Base-by-base conservation (phyloP, 2,329 filamentous ascomycete species). In the Colletotrichum agaves region DNA sequence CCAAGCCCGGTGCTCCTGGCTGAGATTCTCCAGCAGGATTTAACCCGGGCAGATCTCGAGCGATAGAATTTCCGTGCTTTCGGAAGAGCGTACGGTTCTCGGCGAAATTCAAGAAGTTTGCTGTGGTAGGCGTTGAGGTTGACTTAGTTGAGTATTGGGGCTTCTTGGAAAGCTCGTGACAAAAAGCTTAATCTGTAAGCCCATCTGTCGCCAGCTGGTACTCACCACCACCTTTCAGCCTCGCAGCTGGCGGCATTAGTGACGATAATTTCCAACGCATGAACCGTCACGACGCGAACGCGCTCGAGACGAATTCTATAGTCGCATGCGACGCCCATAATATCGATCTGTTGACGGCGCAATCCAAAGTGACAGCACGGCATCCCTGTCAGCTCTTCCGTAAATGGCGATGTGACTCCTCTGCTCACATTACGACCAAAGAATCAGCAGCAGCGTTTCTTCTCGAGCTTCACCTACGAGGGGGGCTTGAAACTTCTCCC, bases 261-360 rank as follows among this genome's bases (percentile, higher is more conserved):
- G 50, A 27, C 31, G 52, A 21, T 57, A 68, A 68, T 68, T 64
- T 68, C 65, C 41, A 68, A 47, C 23, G 65, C 65, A 68, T 68
- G 47, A 68, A 65, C 47, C 47, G 47, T 65, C 65, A 64, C 65
- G 61, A 64, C 65, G 61, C 65, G 65, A 65, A 60, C 61, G 65
- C 65, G 65, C 61, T 37, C 8, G 8, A 15, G 19, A 27, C 21
- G 39, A 17, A 17, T n/a, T 17, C 21, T 17, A 49, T n/a, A 65
- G 61, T 60, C 33, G 33, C 47, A 65, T 53, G 41, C 23, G 43
- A 21, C 55, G 46, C 49, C 53, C 33, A 12, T 35, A 43, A 21
- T 49, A 47, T 47, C 21, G 17, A 55, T 68, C 33, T 55, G 47
- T 64, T 55, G 65, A 68, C 47, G n/a, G 41, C 47, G 47, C 61